phyloP scores from a whole-genome alignment of 176 grass and related monocot genomes.

The Poa pratensis region DNA sequence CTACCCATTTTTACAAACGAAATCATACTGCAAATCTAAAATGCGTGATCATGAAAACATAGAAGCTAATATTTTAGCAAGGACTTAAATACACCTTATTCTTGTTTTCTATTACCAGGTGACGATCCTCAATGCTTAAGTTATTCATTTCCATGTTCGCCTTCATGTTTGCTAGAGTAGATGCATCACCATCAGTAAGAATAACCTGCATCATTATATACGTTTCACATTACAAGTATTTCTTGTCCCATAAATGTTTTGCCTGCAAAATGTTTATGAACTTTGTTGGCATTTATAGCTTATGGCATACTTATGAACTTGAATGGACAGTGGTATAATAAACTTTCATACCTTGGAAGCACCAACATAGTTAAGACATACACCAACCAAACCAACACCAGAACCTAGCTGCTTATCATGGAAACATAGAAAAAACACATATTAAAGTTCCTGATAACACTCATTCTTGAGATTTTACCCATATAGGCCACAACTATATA shows the following conservation, averaged over 20 bases:
- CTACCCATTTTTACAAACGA: neutral
- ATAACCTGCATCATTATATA: slow-evolving; percentile 60
- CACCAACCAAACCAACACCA: slow-evolving; percentile 91
- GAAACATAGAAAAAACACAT: slow-evolving; percentile 31
- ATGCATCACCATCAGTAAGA: slow-evolving; percentile 87
- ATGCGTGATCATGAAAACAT: neutral
- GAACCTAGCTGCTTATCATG: slow-evolving; percentile 77
- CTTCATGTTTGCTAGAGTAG: slow-evolving; percentile 83
- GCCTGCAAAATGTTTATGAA: neutral
- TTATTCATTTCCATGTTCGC: slow-evolving; percentile 76
- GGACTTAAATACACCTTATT: slow-evolving; percentile 47
- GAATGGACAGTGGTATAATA: slow-evolving; percentile 10
- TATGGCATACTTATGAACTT: neutral
- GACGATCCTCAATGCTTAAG: slow-evolving; percentile 31
- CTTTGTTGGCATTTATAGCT: slow-evolving; percentile 2
- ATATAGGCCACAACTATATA: too few relatives aligned
- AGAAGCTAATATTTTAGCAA: neutral
- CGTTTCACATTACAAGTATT: slow-evolving; percentile 14
- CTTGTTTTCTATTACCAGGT: slow-evolving; percentile 3
- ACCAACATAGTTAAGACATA: slow-evolving; percentile 67
- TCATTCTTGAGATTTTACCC: neutral
- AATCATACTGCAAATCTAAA: neutral
- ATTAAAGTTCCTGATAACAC: too few relatives aligned
- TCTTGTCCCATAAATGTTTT: neutral
- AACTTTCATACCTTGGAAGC: slow-evolving; percentile 77